Base-by-base conservation (phyloP, 345 rosid species). In the Eucalyptus viminalis region DNA sequence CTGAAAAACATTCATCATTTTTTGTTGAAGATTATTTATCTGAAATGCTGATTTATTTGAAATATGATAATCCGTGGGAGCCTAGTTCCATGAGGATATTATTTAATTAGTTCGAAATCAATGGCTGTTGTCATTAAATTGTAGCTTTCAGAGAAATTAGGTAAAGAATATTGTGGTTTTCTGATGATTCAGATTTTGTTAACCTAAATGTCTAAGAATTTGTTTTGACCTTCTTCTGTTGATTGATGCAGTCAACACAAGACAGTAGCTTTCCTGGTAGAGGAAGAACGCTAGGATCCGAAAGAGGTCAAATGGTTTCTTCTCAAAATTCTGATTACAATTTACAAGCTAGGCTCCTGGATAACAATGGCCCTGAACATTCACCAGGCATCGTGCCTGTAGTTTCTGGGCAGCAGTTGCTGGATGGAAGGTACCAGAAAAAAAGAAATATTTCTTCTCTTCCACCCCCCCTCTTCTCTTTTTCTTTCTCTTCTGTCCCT, bases 181-280 rank as follows among this genome's bases (percentile, higher is more conserved):
- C 40, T 76, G 47, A 76, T 76, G 85, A 40, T 40, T 40, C 85
- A 22, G 85, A 40, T 76, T 76, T 40, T 40, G 47, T 40, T 76
- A 37, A 76, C 27, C 27, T 65, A 65, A 65, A 21, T 40, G 85
- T 76, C 47, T 11, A 10, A 51, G 24, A 43, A 31, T 86, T 86
- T 86, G 17, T 56, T 86, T 31, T 31, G 44, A 86, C 62, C 87
- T 34, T 21, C 17, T 51, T 31, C 14, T n/a, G 44, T 29, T 44
- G 24, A 49, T 51, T 40, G 47, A 86, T 31, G 44, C 94, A 97
- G 97, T 89, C 98, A 86, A 89, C 94, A 19, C 93, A 94, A 92
- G 98, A 95, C 86, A 91, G 89, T 72, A 93, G 98, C 91, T 98
- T 97, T 92, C 98, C 98, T 37, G 99, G 99, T 80, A 92, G 92